Percentiles rank a stretch among this genome's conserved stretches.
These are phyloP conservation scores for Erythrophleum ivorense DNA, from an alignment of 331 rosid species.

Conservation along the genomic window DNA sequence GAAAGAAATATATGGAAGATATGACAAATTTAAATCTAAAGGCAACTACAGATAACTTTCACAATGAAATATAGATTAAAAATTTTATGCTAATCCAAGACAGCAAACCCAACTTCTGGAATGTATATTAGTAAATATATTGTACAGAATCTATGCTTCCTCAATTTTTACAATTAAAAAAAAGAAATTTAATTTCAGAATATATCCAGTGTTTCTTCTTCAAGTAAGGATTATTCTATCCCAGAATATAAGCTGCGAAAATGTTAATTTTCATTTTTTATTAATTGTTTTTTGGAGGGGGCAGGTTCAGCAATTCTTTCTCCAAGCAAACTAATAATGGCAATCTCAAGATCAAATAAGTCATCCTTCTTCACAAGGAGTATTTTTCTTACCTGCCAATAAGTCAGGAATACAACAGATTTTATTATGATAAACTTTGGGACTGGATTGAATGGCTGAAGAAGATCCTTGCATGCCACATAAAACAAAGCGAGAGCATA, in stretches of 20 bases:
- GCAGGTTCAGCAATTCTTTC: background rate
- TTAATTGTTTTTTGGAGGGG: background rate
- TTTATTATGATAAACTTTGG: constrained; percentile 94
- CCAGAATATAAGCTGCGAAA: constrained; percentile 1
- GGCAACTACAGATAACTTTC: background rate
- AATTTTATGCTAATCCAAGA: constrained; percentile 2
- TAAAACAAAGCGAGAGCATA: constrained; percentile 89
- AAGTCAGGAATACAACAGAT: constrained; percentile 97
- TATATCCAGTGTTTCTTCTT: constrained; percentile 4
- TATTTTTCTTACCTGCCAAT: constrained; percentile 85
- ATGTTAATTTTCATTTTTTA: background rate
- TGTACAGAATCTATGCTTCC: background rate
- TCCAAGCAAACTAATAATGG: constrained; percentile 13
- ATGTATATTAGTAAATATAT: background rate
- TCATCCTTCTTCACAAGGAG: background rate
- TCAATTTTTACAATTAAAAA: background rate
- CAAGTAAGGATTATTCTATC: background rate
- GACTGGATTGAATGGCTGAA: constrained; percentile 98
- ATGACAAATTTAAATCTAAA: background rate
- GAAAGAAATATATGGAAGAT: background rate
- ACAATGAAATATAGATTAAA: background rate
- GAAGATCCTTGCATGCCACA: constrained; percentile 96
- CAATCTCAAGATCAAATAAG: constrained; percentile 13
- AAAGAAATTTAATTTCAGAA: background rate
- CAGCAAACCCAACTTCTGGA: background rate